Conservation (phyloP, 148 eudicot genomes). For the Tetragonia tetragonoides region DNA sequence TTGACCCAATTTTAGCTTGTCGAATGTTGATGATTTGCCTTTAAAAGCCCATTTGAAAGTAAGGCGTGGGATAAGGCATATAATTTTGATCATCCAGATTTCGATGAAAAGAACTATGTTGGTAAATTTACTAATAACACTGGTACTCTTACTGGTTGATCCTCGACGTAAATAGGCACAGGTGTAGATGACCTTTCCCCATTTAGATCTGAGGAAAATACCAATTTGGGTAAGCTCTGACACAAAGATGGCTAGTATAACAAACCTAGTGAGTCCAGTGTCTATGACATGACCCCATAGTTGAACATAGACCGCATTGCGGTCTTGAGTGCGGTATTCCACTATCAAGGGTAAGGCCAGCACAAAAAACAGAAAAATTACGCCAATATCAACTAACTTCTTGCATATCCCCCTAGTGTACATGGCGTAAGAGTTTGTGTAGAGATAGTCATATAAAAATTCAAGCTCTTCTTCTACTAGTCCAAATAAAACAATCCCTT, state of each 20-base stretch:
- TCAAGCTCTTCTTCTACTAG: no score
- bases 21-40: not conserved
- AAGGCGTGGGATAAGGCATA: not conserved
- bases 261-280: conserved; percentile 13
- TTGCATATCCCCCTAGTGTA: not conserved
- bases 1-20: not conserved
- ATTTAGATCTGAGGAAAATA: conserved; percentile 8
- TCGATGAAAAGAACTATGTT: not conserved
- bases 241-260: not conserved
- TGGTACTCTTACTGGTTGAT: not conserved
- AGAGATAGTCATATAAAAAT: conserved; percentile 4
- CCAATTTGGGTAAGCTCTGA: conserved; percentile 1
- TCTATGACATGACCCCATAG: conserved; percentile 1
- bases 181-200: conserved; percentile 18
- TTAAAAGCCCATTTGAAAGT: not conserved
- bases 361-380: conserved; percentile 1
- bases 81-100: not conserved
- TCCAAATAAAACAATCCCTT: no score
- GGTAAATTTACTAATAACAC: no score
- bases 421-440: not conserved
- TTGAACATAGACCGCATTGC: not conserved
- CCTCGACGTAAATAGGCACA: not conserved
- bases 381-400: not conserved
- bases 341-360: conserved; percentile 9
- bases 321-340: not conserved